phyloP scores from a whole-genome alignment of 345 rosid species.

The Turnera subulata region DNA sequence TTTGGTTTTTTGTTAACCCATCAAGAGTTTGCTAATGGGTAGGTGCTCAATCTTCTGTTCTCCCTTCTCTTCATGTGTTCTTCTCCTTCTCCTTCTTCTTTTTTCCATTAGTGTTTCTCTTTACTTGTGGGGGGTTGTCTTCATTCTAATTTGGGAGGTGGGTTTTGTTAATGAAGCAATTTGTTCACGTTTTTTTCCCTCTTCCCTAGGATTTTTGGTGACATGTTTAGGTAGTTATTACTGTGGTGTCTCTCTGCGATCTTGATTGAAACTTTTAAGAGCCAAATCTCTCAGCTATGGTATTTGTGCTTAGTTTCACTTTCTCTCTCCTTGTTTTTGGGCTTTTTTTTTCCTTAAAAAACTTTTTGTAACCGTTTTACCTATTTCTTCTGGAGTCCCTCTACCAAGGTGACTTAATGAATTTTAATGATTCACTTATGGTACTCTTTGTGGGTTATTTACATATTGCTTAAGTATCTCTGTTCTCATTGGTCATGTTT shows the following conservation, averaged over 20 bases:
- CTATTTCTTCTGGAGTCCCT: background rate
- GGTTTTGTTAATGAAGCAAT: background rate
- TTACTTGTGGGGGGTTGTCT: conserved; percentile 19
- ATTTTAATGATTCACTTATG: background rate
- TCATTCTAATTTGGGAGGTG: conserved; percentile 4
- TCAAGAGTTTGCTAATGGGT: too few relatives aligned
- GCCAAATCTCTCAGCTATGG: conserved; percentile 6
- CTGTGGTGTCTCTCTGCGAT: conserved; percentile 9
- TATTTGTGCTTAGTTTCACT: conserved; percentile 17
- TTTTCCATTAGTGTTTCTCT: too few relatives aligned
- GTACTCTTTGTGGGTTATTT: conserved; percentile 5
- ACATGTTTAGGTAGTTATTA: background rate
- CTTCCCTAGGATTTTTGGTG: conserved; percentile 8
- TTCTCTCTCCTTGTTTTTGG: conserved; percentile 2
- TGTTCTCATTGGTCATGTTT: conserved; percentile 25
- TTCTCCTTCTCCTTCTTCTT: too few relatives aligned
- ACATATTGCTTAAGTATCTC: conserved; percentile 4
- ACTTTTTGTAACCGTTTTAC: background rate
- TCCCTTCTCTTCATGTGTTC: conserved; percentile 15
- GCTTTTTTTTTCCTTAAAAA: background rate
- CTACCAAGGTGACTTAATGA: background rate
- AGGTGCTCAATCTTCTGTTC: background rate
- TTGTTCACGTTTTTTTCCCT: conserved; percentile 5
- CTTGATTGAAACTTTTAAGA: conserved; percentile 6
- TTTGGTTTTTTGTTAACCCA: too few relatives aligned